These are phyloP conservation scores for Smittium mucronatum DNA, from an alignment of 371 early-diverging fungal genomes.

Conservation along the genomic window DNA sequence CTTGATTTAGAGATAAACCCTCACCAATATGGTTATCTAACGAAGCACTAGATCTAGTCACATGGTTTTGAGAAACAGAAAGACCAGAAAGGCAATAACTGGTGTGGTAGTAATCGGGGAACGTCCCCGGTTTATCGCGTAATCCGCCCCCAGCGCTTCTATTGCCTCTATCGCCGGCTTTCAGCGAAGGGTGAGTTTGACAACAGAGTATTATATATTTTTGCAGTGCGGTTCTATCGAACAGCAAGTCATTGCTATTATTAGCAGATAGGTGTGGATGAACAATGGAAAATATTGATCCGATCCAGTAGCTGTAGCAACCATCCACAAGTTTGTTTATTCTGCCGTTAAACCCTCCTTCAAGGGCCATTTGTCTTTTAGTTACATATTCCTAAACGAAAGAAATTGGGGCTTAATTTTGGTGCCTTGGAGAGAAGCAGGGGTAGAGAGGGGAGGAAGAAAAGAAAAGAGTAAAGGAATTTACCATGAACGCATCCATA, in stretches of 20 bases:
- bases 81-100: constrained; percentile 85
- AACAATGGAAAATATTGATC: constrained; percentile 68
- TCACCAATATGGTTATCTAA: too few species aligned
- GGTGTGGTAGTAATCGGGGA: constrained; percentile 87
- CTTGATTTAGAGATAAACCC: too few species aligned
- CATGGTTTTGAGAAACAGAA: constrained; percentile 41
- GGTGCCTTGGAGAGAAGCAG: too few species aligned
- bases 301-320: constrained; percentile 96
- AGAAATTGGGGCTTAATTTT: neutral
- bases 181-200: constrained; percentile 39
- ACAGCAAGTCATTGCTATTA: constrained; percentile 15
- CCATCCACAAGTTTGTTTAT: constrained; percentile 96
- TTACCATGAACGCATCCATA: constrained; percentile 44
- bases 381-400: constrained; percentile 51
- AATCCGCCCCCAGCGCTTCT: constrained; percentile 52
- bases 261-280: constrained; percentile 29
- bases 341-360: constrained; percentile 94
- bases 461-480: too few species aligned
- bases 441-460: too few species aligned
- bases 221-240: constrained; percentile 52
- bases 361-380: constrained; percentile 69
- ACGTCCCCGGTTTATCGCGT: constrained; percentile 84
- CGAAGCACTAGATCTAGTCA: constrained; percentile 18
- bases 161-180: neutral
- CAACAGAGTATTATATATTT: constrained; percentile 78